Evolutionary conservation across 768 basidiomycete species (phyloP), one percentile per base, ranked within the genome.

Genomic region (Kwoniella pini): DNA sequence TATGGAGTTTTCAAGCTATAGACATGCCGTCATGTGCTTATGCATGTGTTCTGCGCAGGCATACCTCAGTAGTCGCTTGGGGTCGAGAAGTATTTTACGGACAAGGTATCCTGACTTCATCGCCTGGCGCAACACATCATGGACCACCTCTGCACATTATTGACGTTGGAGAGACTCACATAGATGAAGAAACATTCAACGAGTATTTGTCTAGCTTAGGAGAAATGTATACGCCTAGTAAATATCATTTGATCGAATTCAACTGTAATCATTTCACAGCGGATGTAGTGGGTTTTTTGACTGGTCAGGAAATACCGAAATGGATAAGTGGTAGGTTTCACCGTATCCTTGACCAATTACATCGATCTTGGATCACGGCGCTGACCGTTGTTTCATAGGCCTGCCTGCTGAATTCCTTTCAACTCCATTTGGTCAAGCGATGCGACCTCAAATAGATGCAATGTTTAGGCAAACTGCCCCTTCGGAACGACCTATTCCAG

Each of bases 211-310:
- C 78, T 0, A 88, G 87, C 54, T 84, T 96, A 80, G 81, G 84
- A 31, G 82, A 86, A 4, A 85, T 88, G 62, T 99, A 93, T 73
- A 93, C 91, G 2, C 88, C 90, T 2, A 91, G 93, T 72, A 92
- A 91, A 81, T 80, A 80, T 57, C 77, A 80, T 46, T 54, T 80
- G 45, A 66, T 79, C 88, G 91, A 95, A 42, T 94, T 94, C 67
- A 96, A 96, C 70, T 96, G 93, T 78, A 97, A 97, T 77, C 88
- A 90, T 1, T 97, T 97, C 67, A 93, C 91, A 2, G 90, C 88
- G 60, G 91, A 95, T 65, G 86, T 86, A 59, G 80, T 91, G 31
- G 91, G 88, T 2, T 93, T 96, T 72, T 79, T 97, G 48, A 95
- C 90, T 0, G 91, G 92, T 27, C 82, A 82, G 3, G 85, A 85